Conservation (phyloP, 805 yeast genomes). For the Sugiyamaella chiloensis region DNA sequence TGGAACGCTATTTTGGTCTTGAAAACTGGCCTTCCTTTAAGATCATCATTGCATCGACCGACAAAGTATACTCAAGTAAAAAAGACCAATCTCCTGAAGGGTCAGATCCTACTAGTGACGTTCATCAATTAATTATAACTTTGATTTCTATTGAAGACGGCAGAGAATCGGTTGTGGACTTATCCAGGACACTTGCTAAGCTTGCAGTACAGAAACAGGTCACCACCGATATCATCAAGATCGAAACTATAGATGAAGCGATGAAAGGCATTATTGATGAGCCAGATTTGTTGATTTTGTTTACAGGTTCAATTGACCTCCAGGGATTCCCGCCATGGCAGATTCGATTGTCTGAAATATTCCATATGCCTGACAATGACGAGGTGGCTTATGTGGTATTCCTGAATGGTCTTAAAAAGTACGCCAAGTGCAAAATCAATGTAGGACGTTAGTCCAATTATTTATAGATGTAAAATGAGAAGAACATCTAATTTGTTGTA, state of each 20-base stretch:
- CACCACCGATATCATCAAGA: constrained; percentile 61
- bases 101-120: no score
- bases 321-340: constrained; percentile 99
- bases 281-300: constrained; percentile 82
- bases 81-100: not conserved
- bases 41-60: constrained; percentile 40
- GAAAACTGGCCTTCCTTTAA: constrained; percentile 59
- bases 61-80: not conserved
- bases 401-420: constrained; percentile 45
- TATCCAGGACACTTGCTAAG: constrained; percentile 82
- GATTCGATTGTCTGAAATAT: constrained; percentile 81
- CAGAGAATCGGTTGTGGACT: constrained; percentile 80
- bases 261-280: constrained; percentile 74
- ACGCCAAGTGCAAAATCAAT: constrained; percentile 77
- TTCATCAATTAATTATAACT: constrained; percentile 51
- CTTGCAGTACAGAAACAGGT: constrained; percentile 61
- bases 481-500: not conserved
- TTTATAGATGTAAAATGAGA: not conserved
- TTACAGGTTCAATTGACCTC: constrained; percentile 82
- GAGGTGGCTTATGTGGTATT: constrained; percentile 79
- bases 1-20: constrained; percentile 72
- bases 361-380: constrained; percentile 84
- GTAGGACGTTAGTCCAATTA: constrained; percentile 51
- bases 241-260: constrained; percentile 60
- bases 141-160: constrained; percentile 79